Base-by-base conservation (phyloP, 805 yeast species). In the Saccharomycopsis sp. region DNA sequence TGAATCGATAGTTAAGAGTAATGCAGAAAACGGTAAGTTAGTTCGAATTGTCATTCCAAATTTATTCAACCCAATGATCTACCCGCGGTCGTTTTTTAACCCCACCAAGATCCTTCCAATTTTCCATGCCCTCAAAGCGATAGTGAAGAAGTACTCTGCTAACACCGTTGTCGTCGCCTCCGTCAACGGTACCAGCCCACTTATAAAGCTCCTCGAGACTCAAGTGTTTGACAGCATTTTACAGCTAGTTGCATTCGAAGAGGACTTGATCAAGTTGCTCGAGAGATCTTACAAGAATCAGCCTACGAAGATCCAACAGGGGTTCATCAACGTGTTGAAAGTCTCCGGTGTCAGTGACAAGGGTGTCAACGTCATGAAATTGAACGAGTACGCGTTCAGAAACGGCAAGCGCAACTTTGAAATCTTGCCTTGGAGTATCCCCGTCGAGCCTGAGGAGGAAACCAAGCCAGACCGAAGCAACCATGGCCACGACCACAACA, bases 381-480 rank as follows among this genome's bases (percentile, higher is more conserved):
- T 70, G 47, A 81, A 84, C 48, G 97, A 89, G 62, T 81, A 75
- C 60, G 87, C 95, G 4, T 90, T 89, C 65, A 80, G 81, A 57
- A 85, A 87, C 53, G 90, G 96, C 11, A 74, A 84, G 51, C 77
- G 79, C 60, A 79, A 74, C 55, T 87, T 90, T 58, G 96, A 85
- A 56, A 81, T 93, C 43, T 90, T 85, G 53, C 86, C 81, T 56
- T 93, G 96, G 95, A 86, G 95, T n/a, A 93, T 93, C 41, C 97
- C 98, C 0, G 95, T 90, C 2, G 94, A 83, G 47, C 73, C 65
- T 4, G 51, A 39, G 11, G 39, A 44, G 22, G 28, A 40, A 17
- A 23, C 33, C 7, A 38, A n/a, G 38, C 8, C 32, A 44, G 14
- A n/a, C 32, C 1, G 33, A 44, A 5, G 44, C 24, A 1, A 34